Percentiles rank a stretch among this genome's conserved stretches.
Conservation (phyloP, 768 basidiomycete genomes). For the Amanita molliuscula region DNA sequence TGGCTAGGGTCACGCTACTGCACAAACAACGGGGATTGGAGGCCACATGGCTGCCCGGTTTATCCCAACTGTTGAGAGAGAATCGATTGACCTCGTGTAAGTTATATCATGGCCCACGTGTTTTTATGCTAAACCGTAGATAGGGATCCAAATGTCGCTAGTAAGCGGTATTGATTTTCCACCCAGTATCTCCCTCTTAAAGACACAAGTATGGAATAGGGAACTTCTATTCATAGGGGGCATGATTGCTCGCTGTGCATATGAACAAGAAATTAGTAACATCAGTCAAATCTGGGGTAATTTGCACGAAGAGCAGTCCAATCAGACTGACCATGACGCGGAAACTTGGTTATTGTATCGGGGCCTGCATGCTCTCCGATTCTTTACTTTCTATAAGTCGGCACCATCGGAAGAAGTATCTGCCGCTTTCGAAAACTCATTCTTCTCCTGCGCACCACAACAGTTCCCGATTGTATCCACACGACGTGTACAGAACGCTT, state of each 20-base stretch:
- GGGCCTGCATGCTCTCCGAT: conserved; percentile 71
- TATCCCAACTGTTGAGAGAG: conserved; percentile 93
- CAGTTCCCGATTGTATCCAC: conserved; percentile 68
- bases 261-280: conserved; percentile 67
- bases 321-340: conserved; percentile 28
- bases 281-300: conserved; percentile 54
- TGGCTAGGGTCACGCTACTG: conserved; percentile 75
- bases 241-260: conserved; percentile 70
- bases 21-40: conserved; percentile 79
- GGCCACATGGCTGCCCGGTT: conserved; percentile 68
- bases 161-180: conserved; percentile 24
- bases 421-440: conserved; percentile 57
- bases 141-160: conserved; percentile 74
- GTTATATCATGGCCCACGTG: conserved; percentile 12
- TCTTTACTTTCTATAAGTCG: conserved; percentile 84
- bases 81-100: conserved; percentile 83
- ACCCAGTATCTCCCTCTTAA: neutral
- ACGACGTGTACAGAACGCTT: conserved; percentile 55
- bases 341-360: conserved; percentile 43
- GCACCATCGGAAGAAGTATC: conserved; percentile 82
- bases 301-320: conserved; percentile 22
- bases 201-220: conserved; percentile 68
- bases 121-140: neutral
- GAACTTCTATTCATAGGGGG: conserved; percentile 84
- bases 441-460: conserved; percentile 54